Evolutionary conservation across 352 stramenopile genomes (phyloP).

Genomic region (Phytophthora niederhauseri): DNA sequence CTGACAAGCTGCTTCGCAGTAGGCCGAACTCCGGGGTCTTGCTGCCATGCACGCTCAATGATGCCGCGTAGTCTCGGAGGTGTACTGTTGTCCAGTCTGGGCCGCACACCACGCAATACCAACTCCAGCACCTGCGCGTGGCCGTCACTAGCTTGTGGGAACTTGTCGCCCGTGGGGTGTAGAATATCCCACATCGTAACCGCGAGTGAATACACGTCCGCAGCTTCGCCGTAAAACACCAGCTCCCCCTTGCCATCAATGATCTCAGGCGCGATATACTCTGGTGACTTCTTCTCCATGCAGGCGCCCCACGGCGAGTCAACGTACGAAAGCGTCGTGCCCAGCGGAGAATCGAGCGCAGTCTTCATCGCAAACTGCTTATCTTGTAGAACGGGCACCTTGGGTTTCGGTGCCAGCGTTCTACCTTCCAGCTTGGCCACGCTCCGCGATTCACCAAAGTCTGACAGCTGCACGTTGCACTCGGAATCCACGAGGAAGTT

Average conservation of each 20-base stretch:
- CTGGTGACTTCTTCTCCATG: slow-evolving; percentile 35
- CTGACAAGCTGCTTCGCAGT: slow-evolving; percentile 36
- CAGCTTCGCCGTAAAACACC: slow-evolving; percentile 44
- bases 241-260: slow-evolving; percentile 41
- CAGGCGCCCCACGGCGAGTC: slow-evolving; percentile 17
- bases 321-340: slow-evolving; percentile 9
- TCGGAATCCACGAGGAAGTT: slow-evolving; percentile 52
- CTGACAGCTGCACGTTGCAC: slow-evolving; percentile 42
- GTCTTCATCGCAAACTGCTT: neutral
- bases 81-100: slow-evolving; percentile 30
- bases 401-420: slow-evolving; percentile 4
- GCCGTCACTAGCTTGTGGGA: slow-evolving; percentile 33
- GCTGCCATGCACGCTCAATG: slow-evolving; percentile 41
- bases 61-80: slow-evolving; percentile 27
- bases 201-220: slow-evolving; percentile 62
- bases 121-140: slow-evolving; percentile 47
- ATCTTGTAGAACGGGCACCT: slow-evolving; percentile 21
- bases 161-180: slow-evolving; percentile 45
- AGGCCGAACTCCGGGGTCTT: slow-evolving; percentile 36
- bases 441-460: slow-evolving; percentile 46
- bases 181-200: slow-evolving; percentile 75
- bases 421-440: slow-evolving; percentile 15
- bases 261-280: slow-evolving; percentile 70
- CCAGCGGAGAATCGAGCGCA: slow-evolving; percentile 15
- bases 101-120: slow-evolving; percentile 46